Conservation (phyloP, 169 alveolate species). For the Blepharisma undulans region DNA sequence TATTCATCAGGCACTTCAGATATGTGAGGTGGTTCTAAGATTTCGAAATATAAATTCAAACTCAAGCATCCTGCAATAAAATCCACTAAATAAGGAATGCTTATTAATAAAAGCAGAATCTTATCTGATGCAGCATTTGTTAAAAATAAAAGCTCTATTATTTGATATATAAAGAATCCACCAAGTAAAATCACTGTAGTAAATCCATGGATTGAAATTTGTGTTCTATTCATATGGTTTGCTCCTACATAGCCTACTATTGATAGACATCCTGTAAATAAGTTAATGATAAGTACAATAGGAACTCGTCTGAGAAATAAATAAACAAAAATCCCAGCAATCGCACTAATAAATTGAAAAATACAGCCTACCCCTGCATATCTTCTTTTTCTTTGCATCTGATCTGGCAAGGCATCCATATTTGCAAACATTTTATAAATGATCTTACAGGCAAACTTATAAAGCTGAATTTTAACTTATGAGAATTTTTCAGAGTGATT, state of each 20-base stretch:
- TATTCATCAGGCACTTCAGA: not conserved
- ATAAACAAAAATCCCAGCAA: not conserved
- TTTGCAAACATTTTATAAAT: not conserved
- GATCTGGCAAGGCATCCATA: not conserved
- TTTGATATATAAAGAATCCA: not conserved
- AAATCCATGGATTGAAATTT: not conserved
- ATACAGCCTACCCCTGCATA: not conserved
- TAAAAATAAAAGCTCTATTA: not conserved
- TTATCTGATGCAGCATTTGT: not conserved
- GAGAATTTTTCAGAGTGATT: too few relatives aligned
- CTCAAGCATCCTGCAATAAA: not conserved
- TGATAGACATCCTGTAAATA: not conserved
- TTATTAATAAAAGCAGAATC: not conserved
- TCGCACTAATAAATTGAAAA: not conserved
- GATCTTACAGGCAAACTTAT: not conserved
- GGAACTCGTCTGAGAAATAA: not conserved
- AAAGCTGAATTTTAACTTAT: too few relatives aligned
- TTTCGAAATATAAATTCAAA: not conserved
- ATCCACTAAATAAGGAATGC: not conserved
- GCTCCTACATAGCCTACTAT: not conserved
- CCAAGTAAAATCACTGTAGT: not conserved
- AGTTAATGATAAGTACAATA: not conserved
- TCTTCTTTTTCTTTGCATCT: not conserved
- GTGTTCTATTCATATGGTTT: not conserved
- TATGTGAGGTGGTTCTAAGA: not conserved